Evolutionary conservation across 202 grass and related monocot genomes (phyloP), one percentile per base, ranked within the genome.

Genomic region (Zoysia matrella): DNA sequence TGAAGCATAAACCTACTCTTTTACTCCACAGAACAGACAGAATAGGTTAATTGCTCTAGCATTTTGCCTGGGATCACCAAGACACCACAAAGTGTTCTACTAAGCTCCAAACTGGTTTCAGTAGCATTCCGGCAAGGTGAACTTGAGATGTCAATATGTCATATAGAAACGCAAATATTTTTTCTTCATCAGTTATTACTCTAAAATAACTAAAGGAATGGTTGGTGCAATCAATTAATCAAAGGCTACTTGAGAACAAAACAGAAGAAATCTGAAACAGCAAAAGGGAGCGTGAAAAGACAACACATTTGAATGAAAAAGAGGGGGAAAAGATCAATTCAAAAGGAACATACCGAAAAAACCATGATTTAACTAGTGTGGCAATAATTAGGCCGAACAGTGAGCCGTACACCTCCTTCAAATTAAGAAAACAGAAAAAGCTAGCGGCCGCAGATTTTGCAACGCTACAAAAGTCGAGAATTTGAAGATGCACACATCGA

Each of bases 341-440:
- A 51, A 77, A 76, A 71, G 8, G 50, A 69, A 78, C 4, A 18
- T 39, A 60, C 5, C 13, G 15, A 65, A 46, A 73, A 11, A 53
- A 3, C 7, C 58, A 70, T 67, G 60, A 77, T 51, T 72, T 43
- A 79, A 61, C 16, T 69, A 78, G 61, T 30, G 69, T 74, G 65
- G 36, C 72, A 81, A 71, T 67, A 85, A 81, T 80, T 58, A 74
- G 63, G 70, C 1, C 9, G 13, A 76, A 77, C 73, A 78, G 83
- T 71, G 18, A 12, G 64, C 88, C 83, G 88, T 90, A 90, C 88
- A 53, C 46, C 65, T 7, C 53, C 67, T 76, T 71, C 69, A 62
- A 90, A 84, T 76, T 84, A 76, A 90, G 75, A 84, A 90, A 80
- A n/a, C 75, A 11, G 45, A 81, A 91, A 91, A 87, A 30, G 76